Percentiles rank a stretch among this genome's conserved stretches.
phyloP scores from a whole-genome alignment of 164 flowering plant species.

The Macadamia integrifolia region DNA sequence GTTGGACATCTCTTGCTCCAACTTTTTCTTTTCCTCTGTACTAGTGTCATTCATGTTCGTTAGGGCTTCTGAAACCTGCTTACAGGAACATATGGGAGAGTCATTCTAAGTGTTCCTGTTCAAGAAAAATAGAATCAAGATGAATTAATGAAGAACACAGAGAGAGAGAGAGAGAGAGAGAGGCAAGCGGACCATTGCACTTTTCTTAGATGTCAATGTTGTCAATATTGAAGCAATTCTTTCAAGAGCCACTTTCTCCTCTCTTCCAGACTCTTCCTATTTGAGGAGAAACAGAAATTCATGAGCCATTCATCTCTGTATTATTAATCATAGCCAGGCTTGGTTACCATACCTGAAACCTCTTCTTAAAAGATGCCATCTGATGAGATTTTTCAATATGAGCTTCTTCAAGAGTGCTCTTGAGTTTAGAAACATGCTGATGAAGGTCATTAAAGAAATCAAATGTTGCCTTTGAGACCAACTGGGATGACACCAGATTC shows the following conservation, averaged over 20 bases:
- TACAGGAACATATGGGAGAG: slow-evolving; percentile 3
- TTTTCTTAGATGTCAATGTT: slow-evolving; percentile 44
- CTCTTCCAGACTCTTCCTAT: slow-evolving; percentile 73
- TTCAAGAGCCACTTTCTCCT: slow-evolving; percentile 64
- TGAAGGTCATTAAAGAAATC: slow-evolving; percentile 47
- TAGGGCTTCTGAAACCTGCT: slow-evolving; percentile 60
- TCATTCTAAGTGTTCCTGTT: neutral
- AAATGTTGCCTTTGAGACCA: slow-evolving; percentile 51
- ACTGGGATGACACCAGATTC: slow-evolving; percentile 52
- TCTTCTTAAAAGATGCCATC: slow-evolving; percentile 45
- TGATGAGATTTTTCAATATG: slow-evolving; percentile 33
- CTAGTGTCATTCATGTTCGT: slow-evolving; percentile 32
- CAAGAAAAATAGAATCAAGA: neutral
- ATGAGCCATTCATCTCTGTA: slow-evolving; percentile 1
- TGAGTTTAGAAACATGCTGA: slow-evolving; percentile 40
- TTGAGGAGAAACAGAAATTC: slow-evolving; percentile 7
- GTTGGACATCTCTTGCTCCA: slow-evolving; percentile 40
- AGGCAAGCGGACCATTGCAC: slow-evolving; percentile 37
- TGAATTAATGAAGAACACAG: neutral
- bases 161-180: neutral
- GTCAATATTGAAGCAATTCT: slow-evolving; percentile 54
- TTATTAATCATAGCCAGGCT: neutral
- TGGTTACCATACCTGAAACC: slow-evolving; percentile 43
- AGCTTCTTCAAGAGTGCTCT: slow-evolving; percentile 39
- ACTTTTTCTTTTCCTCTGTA: slow-evolving; percentile 29